These are phyloP conservation scores for Euptelea pleiosperma DNA, from an alignment of 164 flowering plant genomes.

Conservation along the genomic window DNA sequence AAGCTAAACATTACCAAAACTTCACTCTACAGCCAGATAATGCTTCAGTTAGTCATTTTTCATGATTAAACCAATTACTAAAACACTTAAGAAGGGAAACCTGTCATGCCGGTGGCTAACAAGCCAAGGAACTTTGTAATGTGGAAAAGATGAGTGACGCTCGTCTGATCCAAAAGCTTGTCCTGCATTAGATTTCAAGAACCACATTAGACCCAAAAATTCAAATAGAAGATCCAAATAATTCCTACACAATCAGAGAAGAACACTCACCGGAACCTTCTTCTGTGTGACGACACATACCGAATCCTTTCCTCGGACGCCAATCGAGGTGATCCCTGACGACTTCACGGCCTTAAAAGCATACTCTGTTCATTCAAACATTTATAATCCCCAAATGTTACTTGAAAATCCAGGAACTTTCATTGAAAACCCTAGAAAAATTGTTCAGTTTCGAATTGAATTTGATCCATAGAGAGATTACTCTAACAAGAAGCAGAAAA, in stretches of 20 bases:
- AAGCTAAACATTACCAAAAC: not conserved
- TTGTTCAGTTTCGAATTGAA: not conserved
- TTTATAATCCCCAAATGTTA: too few relatives aligned
- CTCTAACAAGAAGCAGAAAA: too few relatives aligned
- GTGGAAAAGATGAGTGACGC: constrained; percentile 85
- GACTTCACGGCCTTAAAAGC: constrained; percentile 98
- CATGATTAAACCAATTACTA: not conserved
- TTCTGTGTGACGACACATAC: constrained; percentile 96
- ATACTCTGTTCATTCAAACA: constrained; percentile 50
- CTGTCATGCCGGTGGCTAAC: constrained; percentile 96
- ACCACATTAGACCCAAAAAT: constrained; percentile 4
- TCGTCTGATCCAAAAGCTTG: constrained; percentile 97
- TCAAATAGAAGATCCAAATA: not conserved
- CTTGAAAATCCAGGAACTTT: too few relatives aligned
- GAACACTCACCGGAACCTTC: constrained; percentile 91
- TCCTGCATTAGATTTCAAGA: constrained; percentile 45
- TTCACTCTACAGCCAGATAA: not conserved
- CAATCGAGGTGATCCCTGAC: constrained; percentile 85
- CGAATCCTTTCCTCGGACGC: constrained; percentile 88
- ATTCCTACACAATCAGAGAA: not conserved
- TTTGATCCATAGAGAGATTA: too few relatives aligned
- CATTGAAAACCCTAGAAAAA: not conserved
- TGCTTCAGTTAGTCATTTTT: not conserved
- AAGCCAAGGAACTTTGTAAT: constrained; percentile 84
- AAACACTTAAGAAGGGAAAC: constrained; percentile 34